These are phyloP conservation scores for Psophocarpus tetragonolobus DNA, from an alignment of 306 rosid genomes.

Conservation along the genomic window DNA sequence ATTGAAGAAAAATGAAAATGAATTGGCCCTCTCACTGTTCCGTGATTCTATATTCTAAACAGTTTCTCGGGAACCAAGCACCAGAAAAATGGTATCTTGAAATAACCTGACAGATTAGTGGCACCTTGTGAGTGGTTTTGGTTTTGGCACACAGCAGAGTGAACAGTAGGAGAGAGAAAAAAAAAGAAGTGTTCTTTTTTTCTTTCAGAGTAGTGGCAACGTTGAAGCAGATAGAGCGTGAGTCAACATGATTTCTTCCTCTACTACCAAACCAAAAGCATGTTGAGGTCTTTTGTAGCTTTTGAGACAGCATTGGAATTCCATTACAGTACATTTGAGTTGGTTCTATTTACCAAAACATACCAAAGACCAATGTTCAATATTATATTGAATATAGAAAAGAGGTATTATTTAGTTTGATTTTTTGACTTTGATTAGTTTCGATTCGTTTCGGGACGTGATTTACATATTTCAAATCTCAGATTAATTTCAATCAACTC, in stretches of 20 bases:
- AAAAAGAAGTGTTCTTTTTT: background rate
- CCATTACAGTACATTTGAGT: constrained; percentile 38
- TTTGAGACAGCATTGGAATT: constrained; percentile 42
- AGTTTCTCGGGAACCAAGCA: constrained; percentile 49
- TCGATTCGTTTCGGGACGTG: too few species aligned
- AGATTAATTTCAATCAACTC: too few species aligned
- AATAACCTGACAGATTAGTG: constrained; percentile 35
- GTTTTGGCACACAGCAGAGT: constrained; percentile 38
- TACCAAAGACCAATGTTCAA: background rate
- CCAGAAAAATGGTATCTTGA: constrained; percentile 30
- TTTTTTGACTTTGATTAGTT: too few species aligned
- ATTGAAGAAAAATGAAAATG: background rate
- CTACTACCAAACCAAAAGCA: constrained; percentile 47
- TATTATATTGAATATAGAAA: background rate
- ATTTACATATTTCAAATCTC: too few species aligned
- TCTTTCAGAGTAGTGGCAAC: constrained; percentile 35
- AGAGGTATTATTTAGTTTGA: too few species aligned
- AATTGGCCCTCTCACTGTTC: constrained; percentile 9
- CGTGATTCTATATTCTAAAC: constrained; percentile 31
- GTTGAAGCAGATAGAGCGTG: constrained; percentile 56
- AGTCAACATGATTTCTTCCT: constrained; percentile 66
- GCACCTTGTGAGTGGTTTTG: constrained; percentile 35
- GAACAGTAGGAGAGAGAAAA: constrained; percentile 39
- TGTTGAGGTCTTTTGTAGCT: constrained; percentile 65
- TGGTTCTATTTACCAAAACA: constrained; percentile 36